A percentile compares a stretch with the other conserved stretches of the same genome.
These are phyloP conservation scores for Trametes maxima DNA, from an alignment of 768 basidiomycete genomes.

Conservation along the genomic window DNA sequence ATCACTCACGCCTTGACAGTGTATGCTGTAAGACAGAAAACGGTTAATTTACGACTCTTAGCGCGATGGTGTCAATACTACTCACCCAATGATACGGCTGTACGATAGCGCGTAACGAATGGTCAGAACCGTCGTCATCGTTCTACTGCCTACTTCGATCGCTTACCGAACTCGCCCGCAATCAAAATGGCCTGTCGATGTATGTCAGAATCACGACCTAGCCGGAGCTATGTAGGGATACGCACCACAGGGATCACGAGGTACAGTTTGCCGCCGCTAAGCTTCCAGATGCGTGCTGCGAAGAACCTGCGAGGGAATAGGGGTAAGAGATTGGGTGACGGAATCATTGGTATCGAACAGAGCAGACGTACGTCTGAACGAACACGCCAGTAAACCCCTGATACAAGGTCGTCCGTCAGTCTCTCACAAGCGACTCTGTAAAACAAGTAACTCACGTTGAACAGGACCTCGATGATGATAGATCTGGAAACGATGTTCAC, in stretches of 20 bases:
- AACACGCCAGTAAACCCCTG: constrained; percentile 58
- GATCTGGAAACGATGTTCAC: constrained; percentile 42
- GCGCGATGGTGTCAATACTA: constrained; percentile 32
- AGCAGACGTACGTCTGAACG: constrained; percentile 48
- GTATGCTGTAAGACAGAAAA: constrained; percentile 8
- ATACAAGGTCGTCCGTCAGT: background rate
- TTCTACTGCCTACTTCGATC: background rate
- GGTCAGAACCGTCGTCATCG: background rate
- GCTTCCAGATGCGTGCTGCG: constrained; percentile 25
- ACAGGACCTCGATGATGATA: constrained; percentile 48
- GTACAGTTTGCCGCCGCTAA: constrained; percentile 49
- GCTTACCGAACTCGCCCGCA: constrained; percentile 49
- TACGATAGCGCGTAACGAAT: background rate
- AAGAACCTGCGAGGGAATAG: constrained; percentile 17
- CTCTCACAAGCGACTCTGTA: background rate
- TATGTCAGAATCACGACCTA: background rate
- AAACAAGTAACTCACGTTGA: constrained; percentile 44
- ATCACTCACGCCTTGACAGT: constrained; percentile 18
- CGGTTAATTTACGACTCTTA: constrained; percentile 24
- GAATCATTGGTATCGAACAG: constrained; percentile 43
- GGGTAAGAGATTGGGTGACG: constrained; percentile 37
- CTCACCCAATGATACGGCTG: constrained; percentile 10
- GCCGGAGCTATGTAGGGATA: background rate
- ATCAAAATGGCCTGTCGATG: constrained; percentile 44
- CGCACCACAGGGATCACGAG: constrained; percentile 48